These are phyloP conservation scores for Meredithiella fracta DNA, from an alignment of 2,329 filamentous ascomycete genomes.

Conservation along the genomic window DNA sequence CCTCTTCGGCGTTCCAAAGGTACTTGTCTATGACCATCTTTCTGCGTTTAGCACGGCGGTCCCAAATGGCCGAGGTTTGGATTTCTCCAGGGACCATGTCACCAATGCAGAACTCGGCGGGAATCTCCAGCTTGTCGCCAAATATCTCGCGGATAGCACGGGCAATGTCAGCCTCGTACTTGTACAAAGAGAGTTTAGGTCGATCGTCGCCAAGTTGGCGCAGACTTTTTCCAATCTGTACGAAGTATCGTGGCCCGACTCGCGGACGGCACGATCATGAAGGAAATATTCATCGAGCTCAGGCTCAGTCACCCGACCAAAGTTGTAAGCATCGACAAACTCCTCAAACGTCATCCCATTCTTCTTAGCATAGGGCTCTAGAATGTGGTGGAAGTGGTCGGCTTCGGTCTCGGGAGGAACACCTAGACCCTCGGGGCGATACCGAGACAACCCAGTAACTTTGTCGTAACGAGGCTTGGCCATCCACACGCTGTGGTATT, in stretches of 20 bases:
- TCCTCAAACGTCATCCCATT: constrained; percentile 65
- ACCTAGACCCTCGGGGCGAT: constrained; percentile 66
- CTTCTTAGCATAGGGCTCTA: constrained; percentile 71
- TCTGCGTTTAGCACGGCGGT: constrained; percentile 69
- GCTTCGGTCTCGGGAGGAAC: constrained; percentile 87
- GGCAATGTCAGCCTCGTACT: constrained; percentile 90
- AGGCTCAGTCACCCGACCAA: constrained; percentile 58
- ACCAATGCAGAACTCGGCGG: constrained; percentile 61
- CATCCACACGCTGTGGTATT: constrained; percentile 85
- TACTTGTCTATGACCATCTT: constrained; percentile 81
- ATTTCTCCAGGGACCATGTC: constrained; percentile 47
- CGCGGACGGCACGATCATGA: constrained; percentile 86
- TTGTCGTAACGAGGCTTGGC: constrained; percentile 60
- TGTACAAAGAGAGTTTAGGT: constrained; percentile 93
- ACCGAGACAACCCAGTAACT: constrained; percentile 64
- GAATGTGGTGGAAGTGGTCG: constrained; percentile 67
- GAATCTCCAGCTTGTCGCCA: constrained; percentile 65
- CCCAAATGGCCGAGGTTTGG: constrained; percentile 77
- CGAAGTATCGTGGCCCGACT: constrained; percentile 91
- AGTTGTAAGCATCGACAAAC: constrained; percentile 81
- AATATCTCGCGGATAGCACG: constrained; percentile 73
- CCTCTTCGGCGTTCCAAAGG: constrained; percentile 78
- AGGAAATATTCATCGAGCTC: constrained; percentile 90
- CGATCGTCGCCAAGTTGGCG: constrained; percentile 79
- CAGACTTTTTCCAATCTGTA: constrained; percentile 82